Conservation (phyloP, 2,329 filamentous ascomycete genomes). For the Ceratocystis colombiana region DNA sequence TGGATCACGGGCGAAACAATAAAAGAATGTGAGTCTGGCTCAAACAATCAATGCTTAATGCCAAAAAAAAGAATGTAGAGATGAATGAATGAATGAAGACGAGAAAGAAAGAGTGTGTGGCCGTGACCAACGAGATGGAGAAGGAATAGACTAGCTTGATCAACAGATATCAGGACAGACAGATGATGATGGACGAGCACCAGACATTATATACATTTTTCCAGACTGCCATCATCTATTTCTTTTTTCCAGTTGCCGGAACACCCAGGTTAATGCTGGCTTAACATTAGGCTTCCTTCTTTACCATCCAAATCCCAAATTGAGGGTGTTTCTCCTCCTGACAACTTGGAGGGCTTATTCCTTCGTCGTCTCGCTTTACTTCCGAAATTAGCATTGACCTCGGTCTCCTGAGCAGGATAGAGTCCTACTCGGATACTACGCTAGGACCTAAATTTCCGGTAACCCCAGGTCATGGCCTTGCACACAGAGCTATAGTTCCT, state of each 20-base stretch:
- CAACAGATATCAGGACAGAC: background rate
- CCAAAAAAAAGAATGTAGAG: background rate
- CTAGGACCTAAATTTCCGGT: constrained; percentile 1
- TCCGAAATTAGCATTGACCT: constrained; percentile 6
- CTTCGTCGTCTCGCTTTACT: background rate
- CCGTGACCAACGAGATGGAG: background rate
- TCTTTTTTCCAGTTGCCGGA: too few relatives aligned
- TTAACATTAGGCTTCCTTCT: background rate
- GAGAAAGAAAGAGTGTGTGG: constrained; percentile 8
- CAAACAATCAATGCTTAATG: constrained; percentile 3
- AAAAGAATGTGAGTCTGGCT: background rate
- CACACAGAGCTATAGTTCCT: background rate
- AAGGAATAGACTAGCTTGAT: background rate
- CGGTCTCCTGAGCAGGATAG: background rate
- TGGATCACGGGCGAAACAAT: background rate
- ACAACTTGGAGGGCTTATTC: background rate
- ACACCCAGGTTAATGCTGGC: background rate
- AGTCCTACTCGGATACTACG: background rate
- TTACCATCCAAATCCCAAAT: background rate
- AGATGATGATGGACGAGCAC: too few relatives aligned
- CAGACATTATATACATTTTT: background rate
- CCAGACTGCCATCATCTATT: too few relatives aligned
- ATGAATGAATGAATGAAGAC: background rate
- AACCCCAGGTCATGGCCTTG: background rate
- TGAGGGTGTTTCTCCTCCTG: background rate